Percentiles rank a stretch among this genome's conserved stretches.
Evolutionary conservation across 2,329 filamentous ascomycete genomes (phyloP).

Genomic region (Nannizziopsis arthrosporioides): DNA sequence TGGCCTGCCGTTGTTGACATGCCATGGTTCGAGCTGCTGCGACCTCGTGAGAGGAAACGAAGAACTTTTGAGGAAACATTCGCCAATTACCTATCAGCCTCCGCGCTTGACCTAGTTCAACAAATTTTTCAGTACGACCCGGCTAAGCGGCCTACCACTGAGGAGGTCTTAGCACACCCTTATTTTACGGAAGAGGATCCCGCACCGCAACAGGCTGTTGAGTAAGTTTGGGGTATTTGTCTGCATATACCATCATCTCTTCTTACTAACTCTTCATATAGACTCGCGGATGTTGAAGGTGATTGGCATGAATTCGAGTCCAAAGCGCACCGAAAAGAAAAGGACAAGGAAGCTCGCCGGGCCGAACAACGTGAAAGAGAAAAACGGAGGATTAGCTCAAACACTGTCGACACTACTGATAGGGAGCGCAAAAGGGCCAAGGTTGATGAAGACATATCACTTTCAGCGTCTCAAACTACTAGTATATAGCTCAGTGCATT

Average conservation of each 20-base stretch:
- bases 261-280: conserved; percentile 24
- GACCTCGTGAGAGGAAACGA: conserved; percentile 60
- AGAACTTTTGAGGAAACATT: conserved; percentile 77
- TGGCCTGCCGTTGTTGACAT: conserved; percentile 90
- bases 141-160: conserved; percentile 65
- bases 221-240: conserved; percentile 49
- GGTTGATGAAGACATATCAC: conserved; percentile 19
- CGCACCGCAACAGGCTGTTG: conserved; percentile 60
- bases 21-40: conserved; percentile 90
- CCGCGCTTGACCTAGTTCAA: conserved; percentile 69
- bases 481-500: conserved; percentile 1
- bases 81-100: conserved; percentile 60
- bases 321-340: conserved; percentile 84
- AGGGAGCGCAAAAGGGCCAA: conserved; percentile 32
- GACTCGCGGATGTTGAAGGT: conserved; percentile 67
- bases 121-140: conserved; percentile 89
- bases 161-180: conserved; percentile 69
- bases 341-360: conserved; percentile 48
- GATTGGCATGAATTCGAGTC: conserved; percentile 99
- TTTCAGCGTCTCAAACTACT: conserved; percentile 5
- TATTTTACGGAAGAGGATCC: conserved; percentile 85
- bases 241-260: conserved; percentile 17
- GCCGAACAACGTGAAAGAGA: conserved; percentile 39
- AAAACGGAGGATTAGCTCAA: conserved; percentile 36
- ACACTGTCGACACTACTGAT: conserved; percentile 23